phyloP scores from a whole-genome alignment of 257 asterid species.

The Ajuga chamaepitys region DNA sequence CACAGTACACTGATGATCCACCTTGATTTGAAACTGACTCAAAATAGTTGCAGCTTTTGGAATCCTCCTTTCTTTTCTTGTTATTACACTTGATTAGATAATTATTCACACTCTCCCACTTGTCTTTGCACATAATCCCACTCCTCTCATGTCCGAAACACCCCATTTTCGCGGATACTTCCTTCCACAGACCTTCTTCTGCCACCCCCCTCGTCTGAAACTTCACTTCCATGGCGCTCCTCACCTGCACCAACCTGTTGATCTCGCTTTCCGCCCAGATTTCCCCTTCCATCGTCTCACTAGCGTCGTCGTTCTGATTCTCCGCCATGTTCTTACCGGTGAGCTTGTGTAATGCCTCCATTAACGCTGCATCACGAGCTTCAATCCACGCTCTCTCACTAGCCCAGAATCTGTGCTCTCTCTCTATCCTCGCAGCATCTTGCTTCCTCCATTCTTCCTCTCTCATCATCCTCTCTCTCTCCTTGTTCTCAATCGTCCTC shows the following conservation, averaged over 20 bases:
- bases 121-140: slow-evolving; percentile 45
- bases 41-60: slow-evolving; percentile 28
- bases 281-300: slow-evolving; percentile 25
- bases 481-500: slow-evolving; percentile 69
- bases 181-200: slow-evolving; percentile 64
- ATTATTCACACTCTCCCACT: slow-evolving; percentile 55
- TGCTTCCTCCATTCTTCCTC: slow-evolving; percentile 86
- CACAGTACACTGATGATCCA: slow-evolving; percentile 26
- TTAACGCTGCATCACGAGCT: slow-evolving; percentile 58
- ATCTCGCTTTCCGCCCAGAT: slow-evolving; percentile 62
- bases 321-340: slow-evolving; percentile 28
- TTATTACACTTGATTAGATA: slow-evolving; percentile 42
- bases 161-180: slow-evolving; percentile 49
- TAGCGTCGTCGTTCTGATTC: slow-evolving; percentile 18
- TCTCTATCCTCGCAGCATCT: slow-evolving; percentile 57
- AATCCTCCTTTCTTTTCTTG: slow-evolving; percentile 53
- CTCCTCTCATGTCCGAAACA: slow-evolving; percentile 66
- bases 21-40: slow-evolving; percentile 29
- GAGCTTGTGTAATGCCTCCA: slow-evolving; percentile 55
- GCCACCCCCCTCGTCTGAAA: slow-evolving; percentile 28
- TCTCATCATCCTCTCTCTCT: slow-evolving; percentile 56
- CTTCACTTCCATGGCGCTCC: slow-evolving; percentile 43
- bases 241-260: slow-evolving; percentile 39
- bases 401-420: slow-evolving; percentile 80
- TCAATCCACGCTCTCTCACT: slow-evolving; percentile 80